Base-by-base conservation (phyloP, 345 rosid genomes). In the Gossypium turneri region DNA sequence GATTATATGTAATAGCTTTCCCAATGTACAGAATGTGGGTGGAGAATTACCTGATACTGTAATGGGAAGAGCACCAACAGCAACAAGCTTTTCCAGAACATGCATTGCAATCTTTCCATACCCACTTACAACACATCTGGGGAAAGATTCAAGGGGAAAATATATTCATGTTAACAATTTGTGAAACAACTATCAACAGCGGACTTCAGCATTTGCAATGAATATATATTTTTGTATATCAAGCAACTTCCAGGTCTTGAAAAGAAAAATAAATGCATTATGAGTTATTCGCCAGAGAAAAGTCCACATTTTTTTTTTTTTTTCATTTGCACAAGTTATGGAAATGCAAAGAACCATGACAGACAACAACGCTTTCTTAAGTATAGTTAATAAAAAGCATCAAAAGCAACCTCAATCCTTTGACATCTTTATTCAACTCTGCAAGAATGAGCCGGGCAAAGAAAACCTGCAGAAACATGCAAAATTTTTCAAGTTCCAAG, bases 21-120 rank as follows among this genome's bases (percentile, higher is more conserved):
- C 58, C 20, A 0, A 68, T 2, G 43, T 25, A 25, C 56, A 34
- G 44, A 9, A 68, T 25, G 43, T 68, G 38, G 65, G 45, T 72
- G 20, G 55, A 63, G 73, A 74, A 58, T 68, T 81, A 91, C 99
- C 99, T 70, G 99, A 95, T 41, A 95, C 92, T 20, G 97, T 86
- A 27, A 95, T 83, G 11, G 99, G 99, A 80, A 90, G 77, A 64
- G 97, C 99, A 25, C 98, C 99, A 85, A 86, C 90, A 67, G 97
- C 99, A 83, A 90, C 88, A 77, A 95, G 94, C 92, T 95, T 95
- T 82, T 95, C 99, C 59, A 93, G 85, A 78, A 93, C 99, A 85
- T 95, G 99, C 94, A 95, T 81, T 12, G 99, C 97, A 77, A 95
- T 95, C 97, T 95, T 95, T 78, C 99, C 99, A 67, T 89, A 91